Percentiles rank a stretch among this genome's conserved stretches.
These are phyloP conservation scores for Aaosphaeria pasadenensis DNA, from an alignment of 2,329 filamentous ascomycete species.

Conservation along the genomic window DNA sequence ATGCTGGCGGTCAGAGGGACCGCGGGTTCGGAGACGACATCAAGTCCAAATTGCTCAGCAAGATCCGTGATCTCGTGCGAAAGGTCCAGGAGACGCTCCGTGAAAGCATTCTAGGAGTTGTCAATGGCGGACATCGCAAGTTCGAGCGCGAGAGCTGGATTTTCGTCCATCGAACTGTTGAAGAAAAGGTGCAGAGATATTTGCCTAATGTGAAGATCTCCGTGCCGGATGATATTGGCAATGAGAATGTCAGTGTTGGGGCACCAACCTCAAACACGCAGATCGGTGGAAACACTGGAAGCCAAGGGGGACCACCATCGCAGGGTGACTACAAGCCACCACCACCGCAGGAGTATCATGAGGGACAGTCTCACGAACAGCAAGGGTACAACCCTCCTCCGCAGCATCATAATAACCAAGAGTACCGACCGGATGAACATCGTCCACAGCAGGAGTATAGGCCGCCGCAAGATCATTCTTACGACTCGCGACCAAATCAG, in stretches of 20 bases:
- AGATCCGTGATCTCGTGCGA: slow-evolving; percentile 22
- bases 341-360: not conserved
- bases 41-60: slow-evolving; percentile 21
- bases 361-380: not conserved
- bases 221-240: slow-evolving; percentile 28
- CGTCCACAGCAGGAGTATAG: not conserved
- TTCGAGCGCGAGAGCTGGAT: slow-evolving; percentile 29
- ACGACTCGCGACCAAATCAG: slow-evolving; percentile 1
- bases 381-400: not conserved
- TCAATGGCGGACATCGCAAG: slow-evolving; percentile 28
- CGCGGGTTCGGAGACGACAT: slow-evolving; percentile 27
- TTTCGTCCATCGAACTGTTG: slow-evolving; percentile 27
- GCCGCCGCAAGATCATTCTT: not conserved
- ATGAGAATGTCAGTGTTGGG: slow-evolving; percentile 27
- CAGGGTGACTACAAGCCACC: no score
- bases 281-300: not conserved
- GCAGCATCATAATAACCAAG: not conserved
- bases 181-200: slow-evolving; percentile 27
- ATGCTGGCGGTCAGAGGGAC: slow-evolving; percentile 17
- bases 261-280: slow-evolving; percentile 12
- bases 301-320: not conserved
- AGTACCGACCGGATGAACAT: not conserved
- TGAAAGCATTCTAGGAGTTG: slow-evolving; percentile 25
- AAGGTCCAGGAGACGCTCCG: slow-evolving; percentile 29
- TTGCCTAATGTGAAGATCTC: slow-evolving; percentile 27